Base-by-base conservation (phyloP, 2,329 filamentous ascomycete genomes). In the Mycosphaerelloides madeirae region DNA sequence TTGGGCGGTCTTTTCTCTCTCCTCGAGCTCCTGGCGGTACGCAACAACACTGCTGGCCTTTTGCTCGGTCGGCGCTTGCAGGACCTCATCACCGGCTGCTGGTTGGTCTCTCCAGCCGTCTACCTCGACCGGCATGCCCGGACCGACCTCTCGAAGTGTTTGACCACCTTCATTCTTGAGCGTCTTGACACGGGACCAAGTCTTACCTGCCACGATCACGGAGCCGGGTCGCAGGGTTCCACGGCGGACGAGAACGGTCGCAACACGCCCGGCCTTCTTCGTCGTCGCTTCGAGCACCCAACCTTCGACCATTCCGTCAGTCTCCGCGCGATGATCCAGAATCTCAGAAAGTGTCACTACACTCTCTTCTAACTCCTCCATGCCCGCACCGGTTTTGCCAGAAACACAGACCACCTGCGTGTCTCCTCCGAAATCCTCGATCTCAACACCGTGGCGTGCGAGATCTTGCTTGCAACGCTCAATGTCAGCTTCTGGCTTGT, bases 351-450 rank as follows among this genome's bases (percentile, higher is more conserved):
- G 77, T 0, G 87, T 84, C 16, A 93, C 71, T 37, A 91, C 87
- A 38, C 85, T 89, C 71, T 98, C 94, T 68, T 97, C 93, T 2
- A 98, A 77, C 39, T 94, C 85, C 13, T 81, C 74, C 83, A 98
- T 97, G 38, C 93, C 93, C 63, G 85, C 74, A 1, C 93, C 93
- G 0, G 93, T 97, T 72, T 93, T 95, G 34, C 91, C 94, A 61
- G 88, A 95, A 31, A 98, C 89, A 42, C 79, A 80, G 2, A 97
- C 87, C 14, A 89, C 87, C 66, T 97, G 93, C 14, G 93, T 87
- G 53, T 98, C 93, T 46, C 93, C 93, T 31, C 93, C 93, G 59
- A 81, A 95, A 61, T 97, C 93, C 69, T 98, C 93, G 43, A 98
- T 85, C 57, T 95, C 85, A 22, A 98, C 81, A 6, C 86, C 88